Conservation (phyloP, 2,329 filamentous ascomycete species). For the Penicillium glabrum region DNA sequence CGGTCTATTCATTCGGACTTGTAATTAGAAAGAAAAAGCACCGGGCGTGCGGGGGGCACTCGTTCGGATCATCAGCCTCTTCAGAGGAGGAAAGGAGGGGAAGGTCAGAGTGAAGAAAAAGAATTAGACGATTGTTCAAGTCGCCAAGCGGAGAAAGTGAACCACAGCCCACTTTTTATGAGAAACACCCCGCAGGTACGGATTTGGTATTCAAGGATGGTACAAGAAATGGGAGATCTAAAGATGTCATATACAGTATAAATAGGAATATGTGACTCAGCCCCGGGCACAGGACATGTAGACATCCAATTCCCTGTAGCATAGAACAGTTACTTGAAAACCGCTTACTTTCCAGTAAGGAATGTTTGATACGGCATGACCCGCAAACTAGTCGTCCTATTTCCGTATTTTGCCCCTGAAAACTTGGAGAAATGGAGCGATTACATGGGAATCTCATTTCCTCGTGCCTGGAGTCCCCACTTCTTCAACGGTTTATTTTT, state of each 20-base stretch:
- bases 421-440: not conserved
- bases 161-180: constrained; percentile 1
- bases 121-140: not conserved
- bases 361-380: no score
- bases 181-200: not conserved
- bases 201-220: not conserved
- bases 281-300: no score
- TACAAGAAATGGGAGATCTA: not conserved
- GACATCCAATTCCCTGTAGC: no score
- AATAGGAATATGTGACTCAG: not conserved
- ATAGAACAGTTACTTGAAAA: no score
- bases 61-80: not conserved
- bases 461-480: not conserved
- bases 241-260: not conserved
- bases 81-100: not conserved
- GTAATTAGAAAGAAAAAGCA: not conserved
- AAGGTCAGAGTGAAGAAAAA: constrained; percentile 1
- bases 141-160: constrained; percentile 3
- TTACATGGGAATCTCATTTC: not conserved
- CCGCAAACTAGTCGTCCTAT: no score
- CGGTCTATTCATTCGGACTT: constrained; percentile 35
- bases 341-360: no score
- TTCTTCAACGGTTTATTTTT: constrained; percentile 13
- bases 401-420: not conserved
- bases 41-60: constrained; percentile 1